Conservation (phyloP, 192 early-diverging fungal genomes). For the Chytriomyces sp. region DNA sequence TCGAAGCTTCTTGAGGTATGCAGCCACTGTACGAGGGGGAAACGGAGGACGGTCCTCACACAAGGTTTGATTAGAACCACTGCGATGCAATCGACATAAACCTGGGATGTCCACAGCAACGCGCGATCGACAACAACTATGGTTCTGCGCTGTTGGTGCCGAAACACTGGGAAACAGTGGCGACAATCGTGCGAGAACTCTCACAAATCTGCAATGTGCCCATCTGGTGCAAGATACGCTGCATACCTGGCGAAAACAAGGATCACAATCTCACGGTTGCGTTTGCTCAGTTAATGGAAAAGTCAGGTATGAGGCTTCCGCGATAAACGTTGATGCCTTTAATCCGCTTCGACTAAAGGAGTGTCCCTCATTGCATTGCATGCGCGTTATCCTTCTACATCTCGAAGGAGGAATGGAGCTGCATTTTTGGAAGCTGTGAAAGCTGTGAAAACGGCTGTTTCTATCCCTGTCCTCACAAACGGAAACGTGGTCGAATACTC, state of each 20-base stretch:
- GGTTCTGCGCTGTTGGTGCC: slow-evolving; percentile 2
- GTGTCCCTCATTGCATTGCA: slow-evolving; percentile 5
- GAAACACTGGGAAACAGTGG: neutral
- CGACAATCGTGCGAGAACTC: slow-evolving; percentile 4
- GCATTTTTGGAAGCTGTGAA: slow-evolving; percentile 5
- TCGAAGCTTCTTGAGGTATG: neutral
- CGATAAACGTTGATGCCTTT: neutral
- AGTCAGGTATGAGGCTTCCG: neutral
- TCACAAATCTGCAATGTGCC: neutral
- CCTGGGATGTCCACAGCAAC: slow-evolving; percentile 25
- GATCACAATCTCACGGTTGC: neutral
- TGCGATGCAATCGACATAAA: slow-evolving; percentile 26
- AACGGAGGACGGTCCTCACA: too few relatives aligned
- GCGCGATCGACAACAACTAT: slow-evolving; percentile 19
- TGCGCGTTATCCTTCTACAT: slow-evolving; percentile 7
- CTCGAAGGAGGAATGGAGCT: slow-evolving; percentile 4
- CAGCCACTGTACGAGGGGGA: too few relatives aligned
- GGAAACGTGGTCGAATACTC: slow-evolving; percentile 7
- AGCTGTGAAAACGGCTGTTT: neutral
- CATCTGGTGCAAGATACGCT: slow-evolving; percentile 26
- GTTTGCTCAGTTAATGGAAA: slow-evolving; percentile 2
- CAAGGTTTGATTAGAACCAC: too few relatives aligned
- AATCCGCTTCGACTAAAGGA: neutral
- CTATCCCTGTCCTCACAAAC: slow-evolving; percentile 19
- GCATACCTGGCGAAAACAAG: slow-evolving; percentile 1